These are phyloP conservation scores for Pseudonitzschia delicatissima DNA, from an alignment of 108 stramenopile genomes.

Conservation along the genomic window DNA sequence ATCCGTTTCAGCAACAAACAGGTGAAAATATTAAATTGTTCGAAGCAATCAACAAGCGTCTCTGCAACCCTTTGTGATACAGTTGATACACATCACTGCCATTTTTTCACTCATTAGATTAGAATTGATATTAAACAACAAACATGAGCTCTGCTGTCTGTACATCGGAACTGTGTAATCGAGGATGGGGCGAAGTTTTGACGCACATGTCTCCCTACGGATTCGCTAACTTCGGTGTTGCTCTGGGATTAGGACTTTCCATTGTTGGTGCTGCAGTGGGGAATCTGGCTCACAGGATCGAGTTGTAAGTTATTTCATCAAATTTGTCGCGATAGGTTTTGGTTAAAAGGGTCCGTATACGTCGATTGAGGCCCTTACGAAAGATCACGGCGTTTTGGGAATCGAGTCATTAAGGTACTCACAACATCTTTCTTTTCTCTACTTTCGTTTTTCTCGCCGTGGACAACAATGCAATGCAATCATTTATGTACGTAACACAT, in stretches of 20 bases:
- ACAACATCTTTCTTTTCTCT: too few species aligned
- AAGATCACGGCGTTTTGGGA: too few species aligned
- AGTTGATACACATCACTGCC: too few species aligned
- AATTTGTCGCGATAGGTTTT: background rate
- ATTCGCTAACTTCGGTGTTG: conserved; percentile 95
- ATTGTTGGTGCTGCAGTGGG: conserved; percentile 97
- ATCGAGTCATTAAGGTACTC: too few species aligned
- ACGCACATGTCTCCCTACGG: conserved; percentile 98
- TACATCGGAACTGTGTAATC: conserved; percentile 71
- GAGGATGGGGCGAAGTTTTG: conserved; percentile 96
- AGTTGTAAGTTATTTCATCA: conserved; percentile 21
- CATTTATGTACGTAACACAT: background rate
- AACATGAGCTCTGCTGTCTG: conserved; percentile 43
- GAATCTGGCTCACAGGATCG: conserved; percentile 97
- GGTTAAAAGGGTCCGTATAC: too few species aligned
- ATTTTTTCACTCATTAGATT: too few species aligned
- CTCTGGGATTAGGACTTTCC: conserved; percentile 93
- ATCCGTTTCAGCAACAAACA: too few species aligned
- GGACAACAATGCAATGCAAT: background rate
- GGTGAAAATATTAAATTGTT: too few species aligned
- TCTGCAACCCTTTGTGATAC: too few species aligned
- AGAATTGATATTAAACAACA: background rate
- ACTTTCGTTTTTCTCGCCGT: background rate
- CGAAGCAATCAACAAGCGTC: too few species aligned
- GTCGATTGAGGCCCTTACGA: too few species aligned